phyloP scores from a whole-genome alignment of 495 filamentous ascomycete genomes.

The Lineolata rhizophorae region DNA sequence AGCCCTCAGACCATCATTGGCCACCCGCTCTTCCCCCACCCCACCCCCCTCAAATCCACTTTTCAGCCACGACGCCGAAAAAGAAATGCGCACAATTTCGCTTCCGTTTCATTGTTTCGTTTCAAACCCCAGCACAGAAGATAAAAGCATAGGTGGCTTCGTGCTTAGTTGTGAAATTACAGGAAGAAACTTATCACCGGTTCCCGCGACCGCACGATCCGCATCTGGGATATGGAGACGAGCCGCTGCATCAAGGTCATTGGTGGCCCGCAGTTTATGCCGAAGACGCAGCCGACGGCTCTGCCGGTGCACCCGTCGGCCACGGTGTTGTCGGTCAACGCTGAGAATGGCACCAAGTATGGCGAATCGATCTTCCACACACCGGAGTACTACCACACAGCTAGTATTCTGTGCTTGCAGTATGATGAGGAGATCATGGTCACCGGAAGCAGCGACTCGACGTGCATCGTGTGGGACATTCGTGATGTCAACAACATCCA shows the following conservation, averaged over 20 bases:
- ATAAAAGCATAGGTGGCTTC: neutral
- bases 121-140: conserved; percentile 1
- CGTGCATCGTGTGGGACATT: conserved; percentile 81
- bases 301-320: conserved; percentile 8
- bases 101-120: too few species aligned
- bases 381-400: conserved; percentile 39
- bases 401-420: conserved; percentile 83
- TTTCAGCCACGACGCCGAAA: too few species aligned
- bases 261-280: conserved; percentile 23
- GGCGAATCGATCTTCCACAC: conserved; percentile 17
- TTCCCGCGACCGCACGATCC: conserved; percentile 82
- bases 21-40: too few species aligned
- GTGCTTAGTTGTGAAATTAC: conserved; percentile 25
- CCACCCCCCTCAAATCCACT: too few species aligned
- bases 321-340: conserved; percentile 15
- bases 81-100: too few species aligned
- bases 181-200: conserved; percentile 95
- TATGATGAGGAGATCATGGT: conserved; percentile 85
- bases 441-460: conserved; percentile 80
- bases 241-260: conserved; percentile 67
- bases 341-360: conserved; percentile 25
- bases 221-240: conserved; percentile 82
- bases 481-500: conserved; percentile 36
- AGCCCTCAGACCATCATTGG: too few species aligned
- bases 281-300: conserved; percentile 4